A percentile compares a stretch with the other conserved stretches of the same genome.
phyloP scores from a whole-genome alignment of 23 red algal species.

The Cyanidiococcus yangmingshanensis region DNA sequence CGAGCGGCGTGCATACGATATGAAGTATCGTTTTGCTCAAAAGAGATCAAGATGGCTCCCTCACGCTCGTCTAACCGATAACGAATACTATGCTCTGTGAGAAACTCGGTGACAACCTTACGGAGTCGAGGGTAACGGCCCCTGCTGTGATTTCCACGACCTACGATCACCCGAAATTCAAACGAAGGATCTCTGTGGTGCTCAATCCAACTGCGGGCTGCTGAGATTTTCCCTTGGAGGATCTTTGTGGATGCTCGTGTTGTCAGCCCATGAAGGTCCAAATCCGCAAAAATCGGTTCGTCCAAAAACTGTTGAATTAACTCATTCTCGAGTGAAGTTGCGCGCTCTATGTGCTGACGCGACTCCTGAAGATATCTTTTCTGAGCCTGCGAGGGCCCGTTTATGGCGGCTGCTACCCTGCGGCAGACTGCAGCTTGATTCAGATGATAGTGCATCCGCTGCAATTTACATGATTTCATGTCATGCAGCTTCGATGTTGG shows the following conservation, averaged over 20 bases:
- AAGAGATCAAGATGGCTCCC: neutral
- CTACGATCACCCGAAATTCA: conserved; percentile 1
- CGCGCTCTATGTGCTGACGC: neutral
- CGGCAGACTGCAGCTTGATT: neutral
- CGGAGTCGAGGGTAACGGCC: neutral
- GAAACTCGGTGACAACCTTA: neutral
- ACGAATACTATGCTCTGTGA: neutral
- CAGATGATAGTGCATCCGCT: neutral
- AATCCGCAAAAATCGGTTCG: neutral
- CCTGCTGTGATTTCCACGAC: neutral
- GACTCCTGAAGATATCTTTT: neutral
- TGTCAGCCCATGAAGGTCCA: neutral
- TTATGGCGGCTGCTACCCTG: neutral
- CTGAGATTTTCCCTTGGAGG: neutral
- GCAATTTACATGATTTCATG: neutral
- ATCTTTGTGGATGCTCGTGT: neutral
- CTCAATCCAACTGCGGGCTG: neutral
- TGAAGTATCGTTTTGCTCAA: too few relatives aligned
- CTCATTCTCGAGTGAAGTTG: neutral
- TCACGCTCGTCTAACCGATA: neutral
- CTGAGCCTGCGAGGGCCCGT: neutral
- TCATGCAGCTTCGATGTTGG: neutral
- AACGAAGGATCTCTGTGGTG: neutral
- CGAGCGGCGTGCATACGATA: too few relatives aligned
- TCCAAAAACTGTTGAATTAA: neutral